Evolutionary conservation across 108 stramenopile genomes (phyloP), one percentile per base, ranked within the genome.

Genomic region (Ochromonas danica): DNA sequence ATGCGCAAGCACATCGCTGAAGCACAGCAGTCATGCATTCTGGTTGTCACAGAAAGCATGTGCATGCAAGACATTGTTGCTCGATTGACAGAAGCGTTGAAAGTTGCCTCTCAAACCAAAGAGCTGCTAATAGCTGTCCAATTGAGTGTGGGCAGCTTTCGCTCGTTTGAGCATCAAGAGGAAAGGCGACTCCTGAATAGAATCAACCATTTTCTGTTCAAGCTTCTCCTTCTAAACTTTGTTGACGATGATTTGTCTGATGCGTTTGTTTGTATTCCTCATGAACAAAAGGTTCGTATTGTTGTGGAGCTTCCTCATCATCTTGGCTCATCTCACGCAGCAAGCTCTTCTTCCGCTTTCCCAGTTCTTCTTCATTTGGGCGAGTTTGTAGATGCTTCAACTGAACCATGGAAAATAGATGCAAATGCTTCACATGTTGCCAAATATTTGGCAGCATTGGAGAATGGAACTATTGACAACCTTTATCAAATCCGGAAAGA

Each of bases 361-460:
- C 67, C 67, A 10, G 40, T 70, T 31, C 10, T 70, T 10, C 14
- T 17, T 38, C 39, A 38, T 70, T 14, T 70, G 39, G 22, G 39
- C 40, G 22, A 10, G 17, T 40, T 70, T 70, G 67, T 70, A 10
- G 67, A 70, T 31, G 67, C 67, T 17, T 40, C 36, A 17, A 10
- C 10, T 31, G 67, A 70, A 40, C 39, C 40, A 14, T 70, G 14
- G 14, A 31, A 70, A 40, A 10, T 22, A 14, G 22, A 40, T 22
- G 36, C 67, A 17, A 40, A 70, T 40, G 67, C 67, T 40, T 31
- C 17, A 22, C 67, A 70, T 22, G 67, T 70, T 17, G 22, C 22
- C 40, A 70, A 70, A 22, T 70, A 70, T 70, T 31, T 70, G 17
- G 33, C 14, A 31, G 67, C 67, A 10, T 70, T 31, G 14, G 67